Evolutionary conservation across 2,329 filamentous ascomycete genomes (phyloP), one percentile per base, ranked within the genome.

Genomic region (Fusarium oxysporum): DNA sequence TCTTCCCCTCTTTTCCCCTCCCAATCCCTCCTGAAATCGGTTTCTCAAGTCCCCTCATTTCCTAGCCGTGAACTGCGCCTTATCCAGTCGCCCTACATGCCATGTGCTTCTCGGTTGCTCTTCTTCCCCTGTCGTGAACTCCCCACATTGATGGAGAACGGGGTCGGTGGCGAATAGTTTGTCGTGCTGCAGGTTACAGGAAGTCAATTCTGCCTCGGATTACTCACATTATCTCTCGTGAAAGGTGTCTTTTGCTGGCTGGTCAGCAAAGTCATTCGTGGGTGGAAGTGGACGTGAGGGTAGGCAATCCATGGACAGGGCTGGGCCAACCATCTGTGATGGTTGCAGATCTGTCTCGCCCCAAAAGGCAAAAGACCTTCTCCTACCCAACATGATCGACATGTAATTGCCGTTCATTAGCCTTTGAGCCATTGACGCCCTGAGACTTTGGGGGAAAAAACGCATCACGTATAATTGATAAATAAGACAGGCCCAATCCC

Each of bases 291-390:
- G 45, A 37, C 28, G 44, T 60, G 44, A 62, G 37, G 47, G 32
- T 69, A 68, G 59, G 51, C 48, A 53, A 56, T 74, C 68, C 65
- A 73, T 68, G 61, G 69, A 62, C 68, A 65, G 38, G 59, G 40
- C 43, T 71, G 64, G 35, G 38, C 40, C 44, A 55, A 67, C 55
- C 63, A 68, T 47, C 30, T 50, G 53, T 62, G 66, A 72, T 45
- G 72, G 64, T 58, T 75, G 72, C 72, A 72, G 70, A 76, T 74
- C 70, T 69, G 51, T 75, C 66, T 72, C 64, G 60, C 60, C 62
- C 37, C 48, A 47, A 69, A 65, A 55, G 50, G 54, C 58, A 53
- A 69, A 65, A 53, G 47, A 41, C 55, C 44, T 43, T 65, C 56
- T 68, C 53, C 50, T 67, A 38, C 60, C 57, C 41, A 63, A 64